These are phyloP conservation scores for Xylaria flabelliformis DNA, from an alignment of 495 filamentous ascomycete species.

Conservation along the genomic window DNA sequence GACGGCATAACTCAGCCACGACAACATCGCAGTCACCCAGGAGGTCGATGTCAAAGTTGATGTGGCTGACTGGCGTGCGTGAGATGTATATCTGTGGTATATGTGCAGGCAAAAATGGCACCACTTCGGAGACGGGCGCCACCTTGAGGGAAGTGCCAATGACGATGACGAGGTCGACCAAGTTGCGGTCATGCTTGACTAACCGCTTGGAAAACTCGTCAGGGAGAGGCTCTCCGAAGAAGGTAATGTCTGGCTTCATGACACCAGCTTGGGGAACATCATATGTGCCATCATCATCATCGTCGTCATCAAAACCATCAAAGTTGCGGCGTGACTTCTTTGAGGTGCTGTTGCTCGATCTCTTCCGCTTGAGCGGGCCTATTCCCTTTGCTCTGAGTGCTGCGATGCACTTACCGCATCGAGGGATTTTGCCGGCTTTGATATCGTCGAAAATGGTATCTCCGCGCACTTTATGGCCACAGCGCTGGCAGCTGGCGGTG, in stretches of 20 bases:
- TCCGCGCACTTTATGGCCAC: constrained; percentile 74
- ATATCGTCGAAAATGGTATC: constrained; percentile 80
- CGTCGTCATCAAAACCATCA: constrained; percentile 45
- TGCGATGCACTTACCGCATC: constrained; percentile 65
- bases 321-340: constrained; percentile 68
- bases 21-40: constrained; percentile 93
- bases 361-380: constrained; percentile 70
- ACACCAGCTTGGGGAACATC: constrained; percentile 78
- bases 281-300: constrained; percentile 72
- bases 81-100: constrained; percentile 96
- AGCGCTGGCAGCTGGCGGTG: constrained; percentile 87
- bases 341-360: constrained; percentile 67
- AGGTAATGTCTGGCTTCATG: constrained; percentile 99
- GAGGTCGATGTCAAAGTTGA: constrained; percentile 94
- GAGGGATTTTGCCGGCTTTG: constrained; percentile 71
- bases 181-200: constrained; percentile 75
- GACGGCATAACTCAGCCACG: constrained; percentile 84
- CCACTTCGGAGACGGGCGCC: constrained; percentile 90
- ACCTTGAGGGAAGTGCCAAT: constrained; percentile 98
- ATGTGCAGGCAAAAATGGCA: constrained; percentile 73
- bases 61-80: constrained; percentile 82
- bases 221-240: constrained; percentile 92
- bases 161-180: constrained; percentile 91
- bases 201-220: constrained; percentile 84
- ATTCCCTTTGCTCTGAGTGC: constrained; percentile 26